phyloP scores from a whole-genome alignment of 768 basidiomycete genomes.

The Pisolithus orientalis region DNA sequence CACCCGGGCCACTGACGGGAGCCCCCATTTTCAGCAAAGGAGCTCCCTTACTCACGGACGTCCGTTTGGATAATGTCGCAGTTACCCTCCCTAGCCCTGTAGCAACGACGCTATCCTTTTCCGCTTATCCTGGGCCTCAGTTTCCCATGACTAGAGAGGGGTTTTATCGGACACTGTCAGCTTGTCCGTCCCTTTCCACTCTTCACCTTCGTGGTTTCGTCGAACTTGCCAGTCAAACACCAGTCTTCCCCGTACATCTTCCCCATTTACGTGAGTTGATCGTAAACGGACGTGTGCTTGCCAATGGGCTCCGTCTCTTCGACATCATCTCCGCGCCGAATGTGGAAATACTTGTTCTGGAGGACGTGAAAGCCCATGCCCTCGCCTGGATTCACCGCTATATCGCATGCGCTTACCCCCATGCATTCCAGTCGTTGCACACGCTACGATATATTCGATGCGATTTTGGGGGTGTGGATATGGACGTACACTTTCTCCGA shows the following conservation, averaged over 20 bases:
- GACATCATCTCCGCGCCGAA: conserved; percentile 27
- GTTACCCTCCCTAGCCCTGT: conserved; percentile 17
- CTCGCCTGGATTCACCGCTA: conserved; percentile 23
- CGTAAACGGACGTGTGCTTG: conserved; percentile 25
- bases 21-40: conserved; percentile 24
- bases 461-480: conserved; percentile 23
- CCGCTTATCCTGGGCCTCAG: conserved; percentile 27
- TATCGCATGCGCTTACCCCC: conserved; percentile 21
- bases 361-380: conserved; percentile 23
- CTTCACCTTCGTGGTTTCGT: conserved; percentile 28
- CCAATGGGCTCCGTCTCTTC: conserved; percentile 25
- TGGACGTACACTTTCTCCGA: conserved; percentile 26
- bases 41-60: conserved; percentile 24
- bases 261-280: conserved; percentile 24
- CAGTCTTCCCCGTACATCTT: conserved; percentile 15
- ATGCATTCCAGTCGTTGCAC: conserved; percentile 23
- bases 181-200: conserved; percentile 15
- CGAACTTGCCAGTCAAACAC: conserved; percentile 18
- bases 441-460: conserved; percentile 24
- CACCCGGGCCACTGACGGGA: conserved; percentile 21
- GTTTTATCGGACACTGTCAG: conserved; percentile 14
- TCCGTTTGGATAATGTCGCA: conserved; percentile 28
- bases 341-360: conserved; percentile 25
- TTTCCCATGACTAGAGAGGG: conserved; percentile 22
- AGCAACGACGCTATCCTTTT: conserved; percentile 25